Conservation (phyloP, 768 basidiomycete species). For the Pseudohyphozyma bogoriensis region DNA sequence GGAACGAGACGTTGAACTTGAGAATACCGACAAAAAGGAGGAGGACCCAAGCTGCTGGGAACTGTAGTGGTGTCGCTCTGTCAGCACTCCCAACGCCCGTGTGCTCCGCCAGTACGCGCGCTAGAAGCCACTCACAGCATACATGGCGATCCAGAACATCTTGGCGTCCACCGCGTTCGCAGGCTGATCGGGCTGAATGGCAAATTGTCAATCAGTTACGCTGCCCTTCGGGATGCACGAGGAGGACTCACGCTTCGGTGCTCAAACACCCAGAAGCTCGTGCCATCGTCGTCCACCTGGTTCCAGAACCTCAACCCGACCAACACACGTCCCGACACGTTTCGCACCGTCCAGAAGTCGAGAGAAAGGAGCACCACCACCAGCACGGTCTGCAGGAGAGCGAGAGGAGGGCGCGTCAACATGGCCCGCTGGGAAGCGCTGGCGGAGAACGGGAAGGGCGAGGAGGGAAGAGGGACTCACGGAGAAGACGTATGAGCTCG, state of each 20-base stretch:
- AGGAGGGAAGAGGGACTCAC: no score
- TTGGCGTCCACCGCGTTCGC: constrained; percentile 79
- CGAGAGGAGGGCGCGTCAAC: constrained; percentile 9
- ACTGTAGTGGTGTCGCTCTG: constrained; percentile 49
- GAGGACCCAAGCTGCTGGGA: constrained; percentile 77
- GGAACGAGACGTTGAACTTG: constrained; percentile 62
- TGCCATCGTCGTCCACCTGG: constrained; percentile 91
- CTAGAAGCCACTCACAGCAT: constrained; percentile 15
- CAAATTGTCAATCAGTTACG: not conserved
- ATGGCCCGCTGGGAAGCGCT: not conserved
- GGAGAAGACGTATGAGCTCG: constrained; percentile 67
- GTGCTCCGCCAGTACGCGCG: not conserved
- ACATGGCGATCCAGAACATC: constrained; percentile 26
- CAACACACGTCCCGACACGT: constrained; percentile 83
- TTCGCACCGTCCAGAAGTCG: constrained; percentile 99
- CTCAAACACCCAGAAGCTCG: constrained; percentile 79
- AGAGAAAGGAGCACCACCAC: constrained; percentile 89
- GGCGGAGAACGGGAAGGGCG: no score
- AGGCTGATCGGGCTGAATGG: constrained; percentile 22
- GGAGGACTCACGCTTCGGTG: constrained; percentile 67
- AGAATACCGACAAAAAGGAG: constrained; percentile 80
- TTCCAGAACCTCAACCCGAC: constrained; percentile 98
- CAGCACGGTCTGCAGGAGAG: constrained; percentile 55
- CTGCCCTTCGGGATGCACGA: not conserved
- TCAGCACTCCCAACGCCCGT: not conserved